Evolutionary conservation across 169 alveolate genomes (phyloP), one percentile per base, ranked within the genome.

Genomic region (Plasmodium coatneyi): DNA sequence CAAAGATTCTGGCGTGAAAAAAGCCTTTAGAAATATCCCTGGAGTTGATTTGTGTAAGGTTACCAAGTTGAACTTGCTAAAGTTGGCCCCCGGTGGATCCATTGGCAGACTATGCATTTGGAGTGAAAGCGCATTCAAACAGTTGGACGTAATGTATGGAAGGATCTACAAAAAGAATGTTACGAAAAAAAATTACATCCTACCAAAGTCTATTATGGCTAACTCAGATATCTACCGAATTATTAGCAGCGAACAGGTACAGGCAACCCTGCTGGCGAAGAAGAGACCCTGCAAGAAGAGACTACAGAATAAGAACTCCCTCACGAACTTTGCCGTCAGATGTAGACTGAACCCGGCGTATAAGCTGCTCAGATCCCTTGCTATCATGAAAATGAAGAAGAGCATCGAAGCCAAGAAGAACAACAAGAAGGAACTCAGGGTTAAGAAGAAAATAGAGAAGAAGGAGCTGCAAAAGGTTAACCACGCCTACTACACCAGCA

Each of bases 61-160:
- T 28, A 99, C 98, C 93, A 98, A 99, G 93, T 96, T 99, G 76
- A 99, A 98, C 96, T 97, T 99, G 92, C 98, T 99, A 92, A 98
- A 98, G 96, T 97, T 99, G 92, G 99, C 99, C 79, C 99, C 99
- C 22, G 99, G 99, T 78, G 99, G 99, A 80, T 97, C 98, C 81
- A 96, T 99, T 80, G 99, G 99, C 83, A 98, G 99, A 94, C 97
- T 99, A 95, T 95, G 98, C 78, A 96, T 99, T 96, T 99, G 99
- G 99, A 98, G 99, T 70, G 98, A 98, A 95, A 96, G 97, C 74
- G 99, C 99, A 78, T 98, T 99, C 96, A 97, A 97, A 96, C 96
- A 96, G 78, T 98, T 98, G 83, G 97, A 96, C 78, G 80, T 72
- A 39, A 87, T 87, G 32, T 87, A 87, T 56, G 93, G 93, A 30